These are phyloP conservation scores for Apostasia ramifera DNA, from an alignment of 106 monocot genomes.

Conservation along the genomic window DNA sequence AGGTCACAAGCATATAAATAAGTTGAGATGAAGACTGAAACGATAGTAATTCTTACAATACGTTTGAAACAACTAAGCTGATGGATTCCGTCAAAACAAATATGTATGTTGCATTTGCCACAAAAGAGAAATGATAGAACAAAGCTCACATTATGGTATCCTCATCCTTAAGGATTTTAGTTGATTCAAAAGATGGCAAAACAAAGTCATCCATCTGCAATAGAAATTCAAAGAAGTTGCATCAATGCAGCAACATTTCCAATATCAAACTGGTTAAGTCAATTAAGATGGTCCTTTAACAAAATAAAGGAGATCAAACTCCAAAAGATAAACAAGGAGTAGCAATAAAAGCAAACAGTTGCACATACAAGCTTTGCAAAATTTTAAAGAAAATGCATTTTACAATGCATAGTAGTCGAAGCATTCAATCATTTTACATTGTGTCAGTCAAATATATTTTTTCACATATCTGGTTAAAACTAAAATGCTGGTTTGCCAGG, in stretches of 20 bases:
- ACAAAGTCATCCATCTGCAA: conserved; percentile 68
- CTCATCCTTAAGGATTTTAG: conserved; percentile 40
- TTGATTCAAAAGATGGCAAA: conserved; percentile 56
- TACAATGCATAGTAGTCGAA: neutral
- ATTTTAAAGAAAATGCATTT: neutral
- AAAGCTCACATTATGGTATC: conserved; percentile 43
- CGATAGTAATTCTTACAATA: too few relatives aligned
- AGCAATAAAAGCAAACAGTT: neutral
- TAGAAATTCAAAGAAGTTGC: conserved; percentile 1
- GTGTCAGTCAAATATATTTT: too few relatives aligned
- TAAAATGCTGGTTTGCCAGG: too few relatives aligned
- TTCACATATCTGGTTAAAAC: too few relatives aligned
- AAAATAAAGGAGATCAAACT: neutral
- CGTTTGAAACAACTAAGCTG: neutral
- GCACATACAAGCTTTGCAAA: neutral
- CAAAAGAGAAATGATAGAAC: neutral
- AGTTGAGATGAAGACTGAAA: too few relatives aligned
- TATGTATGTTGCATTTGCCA: neutral
- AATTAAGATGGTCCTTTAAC: neutral
- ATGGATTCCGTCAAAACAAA: neutral
- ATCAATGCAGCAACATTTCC: neutral
- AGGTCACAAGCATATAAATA: too few relatives aligned
- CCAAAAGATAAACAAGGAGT: conserved; percentile 1
- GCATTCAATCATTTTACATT: too few relatives aligned
- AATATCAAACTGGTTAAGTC: neutral